Evolutionary conservation across 1,284 basidiomycete genomes (phyloP), one percentile per base, ranked within the genome.

Genomic region (Polyporus tsugae): DNA sequence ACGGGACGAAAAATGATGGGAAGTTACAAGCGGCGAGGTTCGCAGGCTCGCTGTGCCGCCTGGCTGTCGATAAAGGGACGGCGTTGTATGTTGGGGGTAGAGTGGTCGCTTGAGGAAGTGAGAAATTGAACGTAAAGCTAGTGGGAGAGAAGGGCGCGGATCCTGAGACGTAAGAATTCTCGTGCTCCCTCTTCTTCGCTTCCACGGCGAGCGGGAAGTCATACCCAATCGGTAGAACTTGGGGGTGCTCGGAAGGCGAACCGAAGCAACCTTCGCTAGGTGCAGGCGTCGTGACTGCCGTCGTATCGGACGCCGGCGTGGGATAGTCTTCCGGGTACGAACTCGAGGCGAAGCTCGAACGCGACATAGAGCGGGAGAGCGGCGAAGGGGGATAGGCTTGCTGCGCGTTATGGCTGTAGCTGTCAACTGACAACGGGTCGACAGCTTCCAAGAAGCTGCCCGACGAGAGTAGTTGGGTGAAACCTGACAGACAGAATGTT

Each of bases 11-110:
- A 64, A 70, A 68, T 25, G 52, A 60, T 62, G 65, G 67, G 55
- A 70, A 69, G n/a, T 69, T 67, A 33, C 66, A 53, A 9, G 69
- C 66, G 36, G 66, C 65, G 65, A 72, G 57, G 61, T 63, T 72
- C n/a, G 71, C 69, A 39, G 71, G 71, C 36, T 70, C 71, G 63
- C 71, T 72, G 44, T 72, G 71, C 36, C 71, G 69, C 61, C 71
- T 60, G 62, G 29, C 66, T 58, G 49, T 68, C 65, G 29, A 68
- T n/a, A 22, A 63, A 46, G 52, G 52, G 19, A 17, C 42, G 15
- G 36, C 52, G 38, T 58, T 22, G 4, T 38, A 38, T 35, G 29
- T 53, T 29, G 63, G 59, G 9, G 67, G 71, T 29, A 57, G 29
- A 9, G 38, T 39, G 58, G 15, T 39, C 64, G 57, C 44, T 33